Percentiles rank a stretch among this genome's conserved stretches.
These are phyloP conservation scores for Ceratocystis destructans DNA, from an alignment of 2,329 filamentous ascomycete genomes.

Conservation along the genomic window DNA sequence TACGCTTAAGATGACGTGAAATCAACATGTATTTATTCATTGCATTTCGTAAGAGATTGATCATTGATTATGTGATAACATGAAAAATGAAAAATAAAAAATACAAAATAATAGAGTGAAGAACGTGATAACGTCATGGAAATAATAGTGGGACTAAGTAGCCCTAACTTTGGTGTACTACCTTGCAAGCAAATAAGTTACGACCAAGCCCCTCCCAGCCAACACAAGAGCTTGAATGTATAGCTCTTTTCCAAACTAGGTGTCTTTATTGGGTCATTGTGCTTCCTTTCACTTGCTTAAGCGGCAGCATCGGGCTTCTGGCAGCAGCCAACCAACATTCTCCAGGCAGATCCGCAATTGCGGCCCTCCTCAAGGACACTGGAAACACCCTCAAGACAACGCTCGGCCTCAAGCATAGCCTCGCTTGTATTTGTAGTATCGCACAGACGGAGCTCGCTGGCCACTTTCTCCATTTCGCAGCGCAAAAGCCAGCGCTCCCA, in stretches of 20 bases:
- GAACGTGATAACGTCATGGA: not conserved
- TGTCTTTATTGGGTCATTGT: no score
- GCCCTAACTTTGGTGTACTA: not conserved
- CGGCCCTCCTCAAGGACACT: conserved; percentile 51
- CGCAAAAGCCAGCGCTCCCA: conserved; percentile 96
- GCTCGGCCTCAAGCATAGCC: conserved; percentile 42
- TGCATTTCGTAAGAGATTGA: no score
- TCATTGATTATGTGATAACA: not conserved
- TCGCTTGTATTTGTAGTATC: conserved; percentile 39
- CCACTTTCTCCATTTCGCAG: conserved; percentile 64
- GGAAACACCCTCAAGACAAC: conserved; percentile 46
- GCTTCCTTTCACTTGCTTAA: not conserved
- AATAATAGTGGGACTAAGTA: not conserved
- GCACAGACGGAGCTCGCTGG: conserved; percentile 48
- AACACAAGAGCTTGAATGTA: no score
- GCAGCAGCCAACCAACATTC: conserved; percentile 49
- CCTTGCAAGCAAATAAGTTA: not conserved
- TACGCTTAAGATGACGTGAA: no score
- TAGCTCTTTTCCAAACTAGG: no score
- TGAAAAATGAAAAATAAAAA: no score
- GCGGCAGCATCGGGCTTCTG: conserved; percentile 39
- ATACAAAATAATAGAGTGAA: no score
- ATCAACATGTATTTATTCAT: no score
- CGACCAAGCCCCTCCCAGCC: not conserved
- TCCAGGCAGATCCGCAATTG: conserved; percentile 43